phyloP scores from a whole-genome alignment of 192 early-diverging fungal genomes.

The Pilaira anomala region DNA sequence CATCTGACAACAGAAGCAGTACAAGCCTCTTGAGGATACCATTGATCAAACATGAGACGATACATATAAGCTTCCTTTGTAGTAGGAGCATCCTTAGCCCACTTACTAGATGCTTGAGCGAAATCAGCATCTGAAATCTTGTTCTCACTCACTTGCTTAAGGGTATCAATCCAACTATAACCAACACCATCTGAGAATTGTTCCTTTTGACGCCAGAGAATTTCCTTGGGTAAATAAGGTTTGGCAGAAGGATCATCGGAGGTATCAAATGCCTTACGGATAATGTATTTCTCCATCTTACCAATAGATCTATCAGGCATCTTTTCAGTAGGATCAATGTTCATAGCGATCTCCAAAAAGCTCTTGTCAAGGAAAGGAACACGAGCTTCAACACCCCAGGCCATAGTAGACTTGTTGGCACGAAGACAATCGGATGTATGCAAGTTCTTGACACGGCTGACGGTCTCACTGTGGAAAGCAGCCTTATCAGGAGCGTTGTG shows the following conservation, averaged over 20 bases:
- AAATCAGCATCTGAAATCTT: constrained; percentile 80
- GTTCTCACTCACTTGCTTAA: constrained; percentile 69
- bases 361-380: constrained; percentile 95
- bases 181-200: constrained; percentile 99
- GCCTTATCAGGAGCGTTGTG: constrained; percentile 81
- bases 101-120: constrained; percentile 61
- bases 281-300: constrained; percentile 90
- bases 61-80: constrained; percentile 98
- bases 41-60: constrained; percentile 88
- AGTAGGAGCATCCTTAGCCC: constrained; percentile 85
- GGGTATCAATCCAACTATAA: constrained; percentile 96
- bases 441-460: constrained; percentile 93
- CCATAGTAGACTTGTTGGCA: constrained; percentile 99
- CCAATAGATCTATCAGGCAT: constrained; percentile 56
- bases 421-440: constrained; percentile 95
- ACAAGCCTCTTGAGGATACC: constrained; percentile 91
- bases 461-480: constrained; percentile 87
- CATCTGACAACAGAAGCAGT: constrained; percentile 88
- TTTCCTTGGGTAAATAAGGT: constrained; percentile 84
- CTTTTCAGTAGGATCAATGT: constrained; percentile 80
- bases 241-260: constrained; percentile 60
- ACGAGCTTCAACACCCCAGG: constrained; percentile 98
- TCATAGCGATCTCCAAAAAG: constrained; percentile 93
- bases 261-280: constrained; percentile 95
- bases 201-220: constrained; percentile 99